Evolutionary conservation across 768 basidiomycete species (phyloP).

Genomic region (Scleroderma bovista): DNA sequence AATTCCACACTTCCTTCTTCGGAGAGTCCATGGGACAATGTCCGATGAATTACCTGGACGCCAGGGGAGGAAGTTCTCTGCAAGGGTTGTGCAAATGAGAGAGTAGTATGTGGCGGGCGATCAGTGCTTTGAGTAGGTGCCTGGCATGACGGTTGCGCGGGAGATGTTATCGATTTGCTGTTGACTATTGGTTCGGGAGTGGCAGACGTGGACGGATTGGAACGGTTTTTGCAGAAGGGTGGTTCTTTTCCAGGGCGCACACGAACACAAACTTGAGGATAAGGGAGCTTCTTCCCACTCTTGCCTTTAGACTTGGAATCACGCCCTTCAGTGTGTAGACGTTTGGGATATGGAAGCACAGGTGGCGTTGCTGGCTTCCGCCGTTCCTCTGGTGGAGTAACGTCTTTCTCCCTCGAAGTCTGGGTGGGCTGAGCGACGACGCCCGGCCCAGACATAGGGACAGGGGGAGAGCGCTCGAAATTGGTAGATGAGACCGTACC

Average conservation of each 20-base stretch:
- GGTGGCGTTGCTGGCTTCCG: slow-evolving; percentile 10
- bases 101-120: slow-evolving; percentile 7
- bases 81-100: slow-evolving; percentile 8
- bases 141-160: slow-evolving; percentile 9
- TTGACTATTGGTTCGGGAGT: slow-evolving; percentile 10
- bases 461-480: not conserved
- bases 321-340: slow-evolving; percentile 4
- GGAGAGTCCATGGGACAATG: slow-evolving; percentile 11
- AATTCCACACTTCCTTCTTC: slow-evolving; percentile 17
- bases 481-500: slow-evolving; percentile 23
- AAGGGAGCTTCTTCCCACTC: slow-evolving; percentile 35
- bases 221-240: slow-evolving; percentile 12
- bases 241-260: slow-evolving; percentile 36
- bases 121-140: slow-evolving; percentile 9
- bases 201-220: not conserved
- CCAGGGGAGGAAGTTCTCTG: slow-evolving; percentile 2
- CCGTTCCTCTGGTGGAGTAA: slow-evolving; percentile 10
- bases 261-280: slow-evolving; percentile 45
- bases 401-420: not conserved
- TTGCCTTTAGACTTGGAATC: slow-evolving; percentile 34
- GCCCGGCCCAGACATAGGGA: not conserved
- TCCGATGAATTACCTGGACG: not conserved
- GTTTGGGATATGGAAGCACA: slow-evolving; percentile 3
- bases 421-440: not conserved
- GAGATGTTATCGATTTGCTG: slow-evolving; percentile 3